phyloP scores from a whole-genome alignment of 2,329 filamentous ascomycete genomes.

The Pseudopyrenochaeta lycopersici region DNA sequence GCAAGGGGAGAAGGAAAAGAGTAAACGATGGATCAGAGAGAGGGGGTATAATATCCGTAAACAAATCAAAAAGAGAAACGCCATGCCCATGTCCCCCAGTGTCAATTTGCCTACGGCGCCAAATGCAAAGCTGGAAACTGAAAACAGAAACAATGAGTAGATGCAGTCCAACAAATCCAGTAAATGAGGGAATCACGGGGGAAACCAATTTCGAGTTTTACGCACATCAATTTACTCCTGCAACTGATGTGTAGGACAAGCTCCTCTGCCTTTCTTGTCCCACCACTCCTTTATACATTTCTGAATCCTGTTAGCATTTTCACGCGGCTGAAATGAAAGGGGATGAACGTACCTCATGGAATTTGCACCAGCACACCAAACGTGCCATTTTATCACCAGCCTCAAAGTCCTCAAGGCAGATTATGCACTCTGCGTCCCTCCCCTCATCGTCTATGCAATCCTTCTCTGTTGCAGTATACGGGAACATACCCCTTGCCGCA shows the following conservation, averaged over 20 bases:
- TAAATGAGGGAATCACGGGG: no score
- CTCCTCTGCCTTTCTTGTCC: constrained; percentile 62
- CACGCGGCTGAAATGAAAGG: background rate
- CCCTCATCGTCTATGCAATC: constrained; percentile 66
- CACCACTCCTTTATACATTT: constrained; percentile 69
- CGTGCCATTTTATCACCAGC: constrained; percentile 67
- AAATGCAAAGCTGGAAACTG: no score
- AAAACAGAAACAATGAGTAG: no score
- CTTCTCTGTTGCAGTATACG: constrained; percentile 69
- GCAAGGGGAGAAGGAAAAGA: no score
- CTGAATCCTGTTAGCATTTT: constrained; percentile 22
- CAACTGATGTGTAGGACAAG: constrained; percentile 68
- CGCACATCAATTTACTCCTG: constrained; percentile 33
- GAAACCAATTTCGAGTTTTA: no score
- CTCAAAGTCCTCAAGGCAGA: constrained; percentile 72
- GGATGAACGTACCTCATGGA: constrained; percentile 59
- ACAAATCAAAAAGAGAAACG: no score
- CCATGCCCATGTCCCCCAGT: no score
- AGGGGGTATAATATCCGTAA: no score
- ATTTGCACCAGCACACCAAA: constrained; percentile 71
- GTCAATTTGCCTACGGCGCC: no score
- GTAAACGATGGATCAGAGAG: no score
- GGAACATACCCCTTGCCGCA: constrained; percentile 53
- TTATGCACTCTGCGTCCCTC: constrained; percentile 65
- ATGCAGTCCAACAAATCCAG: no score